Conservation (phyloP, 495 filamentous ascomycete species). For the Trichocladium antarcticum region DNA sequence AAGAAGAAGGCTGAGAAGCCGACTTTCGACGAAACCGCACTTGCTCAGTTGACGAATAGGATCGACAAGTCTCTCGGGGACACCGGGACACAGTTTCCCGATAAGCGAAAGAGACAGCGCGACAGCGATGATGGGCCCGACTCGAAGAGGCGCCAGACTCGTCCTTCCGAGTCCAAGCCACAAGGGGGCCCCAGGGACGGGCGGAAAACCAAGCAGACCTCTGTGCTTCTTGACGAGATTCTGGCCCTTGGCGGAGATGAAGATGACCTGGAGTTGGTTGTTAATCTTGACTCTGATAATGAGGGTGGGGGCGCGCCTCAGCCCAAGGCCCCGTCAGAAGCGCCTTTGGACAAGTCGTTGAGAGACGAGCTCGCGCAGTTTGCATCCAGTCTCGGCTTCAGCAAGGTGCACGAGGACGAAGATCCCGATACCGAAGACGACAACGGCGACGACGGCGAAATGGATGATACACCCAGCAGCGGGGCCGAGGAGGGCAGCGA, state of each 20-base stretch:
- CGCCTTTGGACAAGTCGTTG: conserved; percentile 27
- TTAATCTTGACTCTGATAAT: conserved; percentile 48
- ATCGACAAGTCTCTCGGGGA: conserved; percentile 44
- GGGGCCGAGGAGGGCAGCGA: conserved; percentile 14
- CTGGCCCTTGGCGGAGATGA: conserved; percentile 65
- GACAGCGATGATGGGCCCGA: conserved; percentile 28
- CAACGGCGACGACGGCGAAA: conserved; percentile 26
- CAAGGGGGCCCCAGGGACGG: conserved; percentile 2
- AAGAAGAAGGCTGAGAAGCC: conserved; percentile 27
- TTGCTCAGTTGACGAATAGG: conserved; percentile 52
- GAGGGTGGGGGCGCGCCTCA: conserved; percentile 39
- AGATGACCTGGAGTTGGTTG: conserved; percentile 59
- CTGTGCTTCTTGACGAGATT: conserved; percentile 55
- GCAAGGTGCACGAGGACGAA: conserved; percentile 27
- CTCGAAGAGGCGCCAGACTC: conserved; percentile 40
- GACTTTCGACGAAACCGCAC: conserved; percentile 47
- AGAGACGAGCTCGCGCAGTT: conserved; percentile 35
- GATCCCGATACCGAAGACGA: conserved; percentile 26
- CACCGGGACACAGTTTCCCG: conserved; percentile 25
- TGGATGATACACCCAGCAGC: conserved; percentile 14
- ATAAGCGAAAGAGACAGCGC: conserved; percentile 36
- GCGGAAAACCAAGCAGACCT: conserved; percentile 14
- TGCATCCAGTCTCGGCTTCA: conserved; percentile 37
- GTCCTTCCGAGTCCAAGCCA: conserved; percentile 22
- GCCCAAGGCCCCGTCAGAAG: conserved; percentile 19